A percentile compares a stretch with the other conserved stretches of the same genome.
Evolutionary conservation across 164 flowering plant species (phyloP).

Genomic region (Akebia trifoliata): DNA sequence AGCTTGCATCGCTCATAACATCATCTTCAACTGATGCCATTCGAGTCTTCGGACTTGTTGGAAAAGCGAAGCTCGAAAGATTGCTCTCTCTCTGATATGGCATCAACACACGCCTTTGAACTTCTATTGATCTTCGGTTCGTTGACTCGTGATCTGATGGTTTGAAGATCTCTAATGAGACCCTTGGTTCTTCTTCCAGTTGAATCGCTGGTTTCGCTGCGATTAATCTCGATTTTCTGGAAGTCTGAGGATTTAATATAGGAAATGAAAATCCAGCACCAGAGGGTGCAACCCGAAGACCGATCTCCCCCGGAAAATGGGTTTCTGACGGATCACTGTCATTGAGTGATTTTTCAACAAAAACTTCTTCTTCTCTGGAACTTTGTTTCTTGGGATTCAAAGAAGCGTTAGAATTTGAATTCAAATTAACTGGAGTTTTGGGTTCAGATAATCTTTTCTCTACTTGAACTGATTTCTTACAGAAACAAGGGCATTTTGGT

Average conservation of each 20-base stretch:
- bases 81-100: conserved; percentile 11
- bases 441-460: conserved; percentile 32
- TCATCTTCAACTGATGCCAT: conserved; percentile 40
- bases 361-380: not conserved
- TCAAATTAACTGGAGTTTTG: conserved; percentile 8
- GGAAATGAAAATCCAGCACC: conserved; percentile 49
- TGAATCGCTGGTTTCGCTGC: not conserved
- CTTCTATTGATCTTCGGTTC: conserved; percentile 13
- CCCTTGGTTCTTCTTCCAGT: conserved; percentile 38
- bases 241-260: conserved; percentile 22
- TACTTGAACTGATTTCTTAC: conserved; percentile 63
- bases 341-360: not conserved
- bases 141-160: conserved; percentile 17
- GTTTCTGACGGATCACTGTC: conserved; percentile 21
- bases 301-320: conserved; percentile 8
- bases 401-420: not conserved
- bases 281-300: conserved; percentile 20
- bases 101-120: conserved; percentile 5
- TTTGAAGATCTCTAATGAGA: conserved; percentile 51
- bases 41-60: conserved; percentile 31
- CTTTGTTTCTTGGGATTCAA: conserved; percentile 12
- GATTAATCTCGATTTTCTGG: conserved; percentile 5
- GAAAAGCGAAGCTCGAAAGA: conserved; percentile 25
- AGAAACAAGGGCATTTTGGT: conserved; percentile 63
- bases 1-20: conserved; percentile 73